Conservation (phyloP, 495 filamentous ascomycete genomes). For the Penicillium crystallinum region DNA sequence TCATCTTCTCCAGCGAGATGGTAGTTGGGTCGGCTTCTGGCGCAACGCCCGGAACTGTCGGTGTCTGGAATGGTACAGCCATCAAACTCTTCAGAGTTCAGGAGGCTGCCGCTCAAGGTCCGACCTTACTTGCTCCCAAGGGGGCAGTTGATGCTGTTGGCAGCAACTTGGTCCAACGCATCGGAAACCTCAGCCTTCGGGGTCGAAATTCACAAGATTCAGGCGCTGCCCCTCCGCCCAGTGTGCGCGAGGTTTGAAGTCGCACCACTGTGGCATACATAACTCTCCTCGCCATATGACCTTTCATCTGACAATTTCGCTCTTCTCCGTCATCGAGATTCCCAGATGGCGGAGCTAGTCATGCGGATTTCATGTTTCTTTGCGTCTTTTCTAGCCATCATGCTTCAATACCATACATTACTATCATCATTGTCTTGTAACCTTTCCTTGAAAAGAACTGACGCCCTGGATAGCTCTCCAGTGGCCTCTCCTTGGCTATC, state of each 20-base stretch:
- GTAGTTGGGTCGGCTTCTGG: constrained; percentile 58
- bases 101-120: constrained; percentile 72
- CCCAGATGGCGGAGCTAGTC: constrained; percentile 10
- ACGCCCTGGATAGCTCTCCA: neutral
- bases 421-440: neutral
- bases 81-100: constrained; percentile 90
- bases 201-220: constrained; percentile 31
- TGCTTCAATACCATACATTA: neutral
- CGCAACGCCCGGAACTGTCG: constrained; percentile 66
- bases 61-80: constrained; percentile 87
- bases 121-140: constrained; percentile 73
- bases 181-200: constrained; percentile 68
- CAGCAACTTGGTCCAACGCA: constrained; percentile 80
- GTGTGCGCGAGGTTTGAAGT: constrained; percentile 35
- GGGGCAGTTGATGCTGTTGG: constrained; percentile 96
- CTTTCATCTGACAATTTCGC: constrained; percentile 4
- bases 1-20: constrained; percentile 88
- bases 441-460: neutral
- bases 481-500: neutral
- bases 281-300: constrained; percentile 10
- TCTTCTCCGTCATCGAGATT: constrained; percentile 1
- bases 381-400: constrained; percentile 1
- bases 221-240: constrained; percentile 31
- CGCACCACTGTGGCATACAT: constrained; percentile 16
- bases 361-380: constrained; percentile 3